Conservation (phyloP, 1,139 yeast species). For the Yamadazyma kanchanaburiensis region DNA sequence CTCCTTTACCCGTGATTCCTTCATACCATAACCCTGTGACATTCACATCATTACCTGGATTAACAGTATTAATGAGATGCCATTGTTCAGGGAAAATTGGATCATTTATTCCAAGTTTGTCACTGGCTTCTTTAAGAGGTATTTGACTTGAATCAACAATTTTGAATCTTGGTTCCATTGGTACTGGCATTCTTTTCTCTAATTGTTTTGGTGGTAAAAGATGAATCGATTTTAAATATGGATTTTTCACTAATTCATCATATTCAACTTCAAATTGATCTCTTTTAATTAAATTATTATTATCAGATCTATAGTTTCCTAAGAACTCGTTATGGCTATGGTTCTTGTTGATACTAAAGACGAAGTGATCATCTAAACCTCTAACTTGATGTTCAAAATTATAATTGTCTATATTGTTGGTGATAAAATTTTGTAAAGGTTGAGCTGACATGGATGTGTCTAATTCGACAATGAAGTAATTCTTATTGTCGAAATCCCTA, state of each 20-base stretch:
- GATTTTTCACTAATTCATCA: constrained; percentile 25
- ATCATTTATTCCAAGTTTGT: constrained; percentile 66
- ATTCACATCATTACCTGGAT: constrained; percentile 83
- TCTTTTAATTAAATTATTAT: constrained; percentile 2
- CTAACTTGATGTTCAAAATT: constrained; percentile 56
- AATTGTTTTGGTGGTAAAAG: constrained; percentile 47
- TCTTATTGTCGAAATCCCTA: constrained; percentile 36
- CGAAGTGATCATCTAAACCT: constrained; percentile 58
- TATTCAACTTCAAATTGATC: constrained; percentile 12
- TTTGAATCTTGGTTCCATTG: constrained; percentile 16
- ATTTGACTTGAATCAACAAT: constrained; percentile 48
- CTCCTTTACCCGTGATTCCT: constrained; percentile 77
- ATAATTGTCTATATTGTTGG: constrained; percentile 30
- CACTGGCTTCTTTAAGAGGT: constrained; percentile 39
- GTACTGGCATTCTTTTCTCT: constrained; percentile 44
- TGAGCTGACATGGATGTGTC: constrained; percentile 26
- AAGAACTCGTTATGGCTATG: constrained; percentile 32
- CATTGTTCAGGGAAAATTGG: constrained; percentile 83
- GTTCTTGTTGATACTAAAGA: constrained; percentile 50
- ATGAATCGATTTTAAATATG: constrained; percentile 43
- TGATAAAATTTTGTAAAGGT: constrained; percentile 30
- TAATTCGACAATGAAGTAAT: constrained; percentile 61
- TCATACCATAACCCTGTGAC: constrained; percentile 83
- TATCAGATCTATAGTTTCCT: constrained; percentile 35
- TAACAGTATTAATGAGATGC: constrained; percentile 75